Percentiles rank a stretch among this genome's conserved stretches.
These are phyloP conservation scores for Chalciporus piperatus DNA, from an alignment of 768 basidiomycete species.

Conservation along the genomic window DNA sequence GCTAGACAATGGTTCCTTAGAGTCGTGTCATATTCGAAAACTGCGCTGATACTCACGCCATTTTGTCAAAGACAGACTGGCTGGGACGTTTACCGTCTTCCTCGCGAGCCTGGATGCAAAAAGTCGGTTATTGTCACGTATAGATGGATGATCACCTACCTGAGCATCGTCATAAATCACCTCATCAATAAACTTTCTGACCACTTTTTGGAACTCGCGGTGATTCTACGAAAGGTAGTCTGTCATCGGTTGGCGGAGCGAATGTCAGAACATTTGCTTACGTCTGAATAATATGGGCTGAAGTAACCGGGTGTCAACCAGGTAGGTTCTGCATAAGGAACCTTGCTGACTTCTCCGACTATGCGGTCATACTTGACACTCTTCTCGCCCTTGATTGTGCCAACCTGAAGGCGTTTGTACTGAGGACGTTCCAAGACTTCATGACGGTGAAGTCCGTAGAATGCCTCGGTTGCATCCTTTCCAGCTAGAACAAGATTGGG, in stretches of 20 bases:
- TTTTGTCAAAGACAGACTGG: constrained; percentile 70
- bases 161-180: constrained; percentile 50
- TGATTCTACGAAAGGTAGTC: constrained; percentile 39
- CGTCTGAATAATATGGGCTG: constrained; percentile 68
- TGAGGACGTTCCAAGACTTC: constrained; percentile 79
- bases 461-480: constrained; percentile 82
- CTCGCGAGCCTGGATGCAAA: constrained; percentile 54
- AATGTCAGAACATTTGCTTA: constrained; percentile 25
- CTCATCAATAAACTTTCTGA: constrained; percentile 65
- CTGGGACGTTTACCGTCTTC: constrained; percentile 88
- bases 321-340: constrained; percentile 88
- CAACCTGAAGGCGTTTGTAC: constrained; percentile 71
- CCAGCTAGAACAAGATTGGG: constrained; percentile 49
- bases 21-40: not conserved
- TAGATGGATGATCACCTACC: constrained; percentile 9
- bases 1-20: constrained; percentile 28
- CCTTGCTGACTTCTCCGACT: constrained; percentile 60
- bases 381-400: constrained; percentile 63
- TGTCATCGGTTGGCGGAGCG: constrained; percentile 3
- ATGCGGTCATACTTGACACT: constrained; percentile 47
- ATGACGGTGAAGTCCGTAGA: constrained; percentile 85
- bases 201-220: constrained; percentile 42
- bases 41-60: constrained; percentile 53
- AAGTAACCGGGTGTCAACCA: constrained; percentile 74
- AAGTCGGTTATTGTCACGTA: not conserved